Evolutionary conservation across 1,284 basidiomycete genomes (phyloP).

Genomic region (Moniliella sp.): DNA sequence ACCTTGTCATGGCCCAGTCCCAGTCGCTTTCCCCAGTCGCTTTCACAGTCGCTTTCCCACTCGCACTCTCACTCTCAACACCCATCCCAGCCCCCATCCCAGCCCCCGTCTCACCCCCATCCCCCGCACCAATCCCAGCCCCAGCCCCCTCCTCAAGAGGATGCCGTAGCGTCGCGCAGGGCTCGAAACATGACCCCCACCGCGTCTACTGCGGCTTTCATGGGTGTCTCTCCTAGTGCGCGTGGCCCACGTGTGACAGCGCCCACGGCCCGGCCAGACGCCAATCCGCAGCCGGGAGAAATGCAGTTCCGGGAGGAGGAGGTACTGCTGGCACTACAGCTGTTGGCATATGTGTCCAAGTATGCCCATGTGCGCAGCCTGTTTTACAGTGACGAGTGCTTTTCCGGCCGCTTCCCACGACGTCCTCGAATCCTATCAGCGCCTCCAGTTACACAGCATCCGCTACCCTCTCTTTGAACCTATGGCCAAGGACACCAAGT

Average conservation of each 20-base stretch:
- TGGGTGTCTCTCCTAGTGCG: not conserved
- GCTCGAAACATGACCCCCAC: not conserved
- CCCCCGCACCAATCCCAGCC: slow-evolving; percentile 4
- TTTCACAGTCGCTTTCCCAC: not conserved
- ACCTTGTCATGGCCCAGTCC: not conserved
- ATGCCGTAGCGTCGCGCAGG: not conserved
- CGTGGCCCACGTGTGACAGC: not conserved
- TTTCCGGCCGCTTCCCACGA: slow-evolving; percentile 12
- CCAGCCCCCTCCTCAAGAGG: too few relatives aligned
- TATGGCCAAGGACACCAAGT: too few relatives aligned
- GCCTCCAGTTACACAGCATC: too few relatives aligned
- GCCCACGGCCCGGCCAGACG: too few relatives aligned
- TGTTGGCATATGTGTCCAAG: slow-evolving; percentile 86
- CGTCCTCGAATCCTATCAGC: slow-evolving; percentile 9
- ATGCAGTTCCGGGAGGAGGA: slow-evolving; percentile 71
- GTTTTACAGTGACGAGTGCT: slow-evolving; percentile 46
- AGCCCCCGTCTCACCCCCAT: slow-evolving; percentile 1
- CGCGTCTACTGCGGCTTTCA: not conserved
- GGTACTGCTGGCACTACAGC: slow-evolving; percentile 67
- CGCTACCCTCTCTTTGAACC: too few relatives aligned
- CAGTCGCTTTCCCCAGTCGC: not conserved
- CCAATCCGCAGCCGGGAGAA: too few relatives aligned
- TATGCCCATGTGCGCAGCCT: slow-evolving; percentile 93
- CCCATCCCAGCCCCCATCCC: slow-evolving; percentile 1
- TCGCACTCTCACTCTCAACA: not conserved